A percentile compares a stretch with the other conserved stretches of the same genome.
These are phyloP conservation scores for Hanseniaspora thailandica DNA, from an alignment of 805 yeast species.

Conservation along the genomic window DNA sequence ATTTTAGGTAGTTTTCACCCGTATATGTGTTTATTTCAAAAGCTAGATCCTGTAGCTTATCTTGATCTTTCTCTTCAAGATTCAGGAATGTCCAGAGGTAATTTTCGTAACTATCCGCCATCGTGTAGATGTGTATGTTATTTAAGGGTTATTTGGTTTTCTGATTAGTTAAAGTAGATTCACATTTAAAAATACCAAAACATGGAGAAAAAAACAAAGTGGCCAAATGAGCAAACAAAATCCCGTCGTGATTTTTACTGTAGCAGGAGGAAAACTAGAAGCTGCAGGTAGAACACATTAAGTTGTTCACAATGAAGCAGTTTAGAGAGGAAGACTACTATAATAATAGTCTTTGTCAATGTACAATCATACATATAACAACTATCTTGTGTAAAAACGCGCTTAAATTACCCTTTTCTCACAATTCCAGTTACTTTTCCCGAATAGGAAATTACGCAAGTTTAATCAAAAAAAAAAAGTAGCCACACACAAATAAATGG, in stretches of 20 bases:
- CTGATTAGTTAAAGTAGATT: background rate
- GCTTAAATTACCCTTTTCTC: background rate
- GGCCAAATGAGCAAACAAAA: background rate
- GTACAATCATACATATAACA: background rate
- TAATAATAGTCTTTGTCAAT: background rate
- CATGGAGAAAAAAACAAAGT: background rate
- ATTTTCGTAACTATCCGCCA: slow-evolving; percentile 2
- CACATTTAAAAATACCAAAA: background rate
- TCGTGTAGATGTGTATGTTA: background rate
- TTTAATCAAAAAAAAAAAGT: background rate
- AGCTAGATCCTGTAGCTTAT: background rate
- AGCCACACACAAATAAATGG: background rate
- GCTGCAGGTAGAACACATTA: no score
- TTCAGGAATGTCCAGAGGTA: slow-evolving; percentile 6
- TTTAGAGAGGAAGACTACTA: no score
- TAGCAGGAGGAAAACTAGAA: no score
- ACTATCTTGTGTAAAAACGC: background rate
- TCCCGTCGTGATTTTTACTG: background rate
- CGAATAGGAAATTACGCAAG: background rate
- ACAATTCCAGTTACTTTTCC: background rate
- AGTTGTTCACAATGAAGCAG: no score
- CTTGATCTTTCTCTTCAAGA: slow-evolving; percentile 1
- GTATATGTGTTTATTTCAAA: background rate
- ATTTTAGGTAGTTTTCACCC: background rate
- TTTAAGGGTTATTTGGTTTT: background rate